Base-by-base conservation (phyloP, 2,329 filamentous ascomycete genomes). In the Helicocarpus griseus region DNA sequence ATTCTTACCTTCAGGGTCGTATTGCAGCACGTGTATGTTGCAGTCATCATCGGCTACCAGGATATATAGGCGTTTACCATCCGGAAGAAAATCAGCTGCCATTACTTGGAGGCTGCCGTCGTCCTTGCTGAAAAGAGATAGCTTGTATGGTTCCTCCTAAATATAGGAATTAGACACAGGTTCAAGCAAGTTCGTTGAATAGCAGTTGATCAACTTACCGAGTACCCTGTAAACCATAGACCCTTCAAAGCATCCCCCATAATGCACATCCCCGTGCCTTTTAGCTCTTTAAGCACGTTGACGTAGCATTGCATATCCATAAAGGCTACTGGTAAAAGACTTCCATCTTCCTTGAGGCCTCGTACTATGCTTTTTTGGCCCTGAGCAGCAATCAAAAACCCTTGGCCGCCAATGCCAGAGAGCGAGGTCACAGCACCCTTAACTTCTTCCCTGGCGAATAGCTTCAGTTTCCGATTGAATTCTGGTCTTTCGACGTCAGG, bases 271-370 rank as follows among this genome's bases (percentile, higher is more conserved):
- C 91, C 90, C 0, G 89, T 94, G 1, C 85, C 82, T 3, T 83
- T 82, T 17, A 98, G 77, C 61, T 89, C 87, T 63, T 90, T 93
- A 50, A 89, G 79, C n/a, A 85, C 82, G 2, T 83, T 87, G 11
- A 95, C 88, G 62, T 95, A 93, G 68, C 87, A 94, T 70, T 88
- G 93, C 83, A 96, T 94, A 63, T 98, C 93, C 77, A 98, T 86
- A 64, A 98, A 98, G 0, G 93, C 93, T 3, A 98, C 91, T 0
- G 93, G 93, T 0, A 97, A 76, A 49, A 97, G 78, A 1, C 87
- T 89, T 0, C 90, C 89, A 64, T 98, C 93, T 67, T 98, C 93
- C 66, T 96, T 96, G 2, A 98, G 77, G 38, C 93, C 93, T 53
- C 93, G 80, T 1, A 98, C 89, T 86, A 98, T 94, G 66, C 89